Evolutionary conservation across 495 filamentous ascomycete species (phyloP).

Genomic region (Immersiella caudata): DNA sequence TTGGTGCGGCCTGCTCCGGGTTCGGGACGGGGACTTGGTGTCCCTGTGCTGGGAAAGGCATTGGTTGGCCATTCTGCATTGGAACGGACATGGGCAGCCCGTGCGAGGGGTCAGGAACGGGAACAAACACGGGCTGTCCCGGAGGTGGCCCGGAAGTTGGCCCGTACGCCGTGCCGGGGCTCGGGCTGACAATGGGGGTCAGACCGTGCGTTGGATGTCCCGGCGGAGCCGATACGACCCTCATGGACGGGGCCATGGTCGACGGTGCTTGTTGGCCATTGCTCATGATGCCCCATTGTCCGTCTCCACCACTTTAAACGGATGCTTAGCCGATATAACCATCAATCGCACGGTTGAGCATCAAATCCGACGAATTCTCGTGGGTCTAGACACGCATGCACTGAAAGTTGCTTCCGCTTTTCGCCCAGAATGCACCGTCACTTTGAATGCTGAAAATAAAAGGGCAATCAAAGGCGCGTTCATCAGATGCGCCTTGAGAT

Average conservation of each 20-base stretch:
- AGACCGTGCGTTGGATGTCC: background rate
- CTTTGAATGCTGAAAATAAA: background rate
- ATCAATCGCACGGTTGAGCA: background rate
- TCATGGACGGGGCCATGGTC: background rate
- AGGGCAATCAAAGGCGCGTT: background rate
- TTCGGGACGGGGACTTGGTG: no score
- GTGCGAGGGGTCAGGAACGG: background rate
- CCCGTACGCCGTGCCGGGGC: background rate
- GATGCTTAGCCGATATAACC: background rate
- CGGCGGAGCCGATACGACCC: background rate
- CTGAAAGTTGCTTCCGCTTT: background rate
- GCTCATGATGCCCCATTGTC: background rate
- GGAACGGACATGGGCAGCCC: no score
- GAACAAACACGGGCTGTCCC: background rate
- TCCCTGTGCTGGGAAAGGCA: no score
- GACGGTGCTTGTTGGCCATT: background rate
- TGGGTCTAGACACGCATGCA: background rate
- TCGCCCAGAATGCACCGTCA: background rate
- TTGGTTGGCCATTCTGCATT: no score
- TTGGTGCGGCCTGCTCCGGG: no score
- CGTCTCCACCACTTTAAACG: background rate
- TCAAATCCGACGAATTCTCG: background rate
- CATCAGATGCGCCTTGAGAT: background rate
- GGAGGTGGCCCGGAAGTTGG: background rate
- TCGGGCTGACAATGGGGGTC: background rate